Evolutionary conservation across 2,329 filamentous ascomycete species (phyloP).

Genomic region (Diaporthe destruens): DNA sequence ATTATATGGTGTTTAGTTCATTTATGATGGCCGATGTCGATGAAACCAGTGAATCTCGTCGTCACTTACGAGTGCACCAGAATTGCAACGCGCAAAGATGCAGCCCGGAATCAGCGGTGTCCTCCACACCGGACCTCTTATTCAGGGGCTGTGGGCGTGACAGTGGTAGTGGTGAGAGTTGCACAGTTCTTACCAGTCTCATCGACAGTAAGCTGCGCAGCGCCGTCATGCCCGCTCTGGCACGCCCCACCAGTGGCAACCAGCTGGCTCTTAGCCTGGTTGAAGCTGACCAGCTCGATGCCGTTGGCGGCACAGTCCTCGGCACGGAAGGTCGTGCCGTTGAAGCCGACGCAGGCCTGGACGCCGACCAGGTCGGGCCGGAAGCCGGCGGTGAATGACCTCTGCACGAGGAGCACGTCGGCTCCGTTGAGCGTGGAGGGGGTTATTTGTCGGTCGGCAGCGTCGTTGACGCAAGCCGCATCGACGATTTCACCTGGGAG

Average conservation of each 20-base stretch:
- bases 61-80: not conserved
- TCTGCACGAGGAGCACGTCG: constrained; percentile 54
- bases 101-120: accelerated
- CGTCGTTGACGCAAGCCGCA: constrained; percentile 53
- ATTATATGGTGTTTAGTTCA: no score
- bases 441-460: constrained; percentile 56
- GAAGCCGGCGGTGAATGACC: constrained; percentile 54
- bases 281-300: constrained; percentile 47
- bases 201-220: constrained; percentile 51
- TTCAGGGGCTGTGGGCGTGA: constrained; percentile 44
- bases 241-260: constrained; percentile 50
- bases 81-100: not conserved
- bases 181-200: constrained; percentile 48
- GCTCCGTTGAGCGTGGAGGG: constrained; percentile 51
- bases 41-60: no score
- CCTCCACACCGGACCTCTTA: not conserved
- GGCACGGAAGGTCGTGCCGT: constrained; percentile 54
- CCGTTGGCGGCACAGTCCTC: constrained; percentile 50
- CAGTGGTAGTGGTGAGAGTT: constrained; percentile 49
- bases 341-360: constrained; percentile 56
- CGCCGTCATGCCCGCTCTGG: constrained; percentile 51
- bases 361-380: constrained; percentile 54
- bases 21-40: no score
- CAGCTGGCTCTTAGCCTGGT: constrained; percentile 45
- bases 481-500: constrained; percentile 56